A percentile compares a stretch with the other conserved stretches of the same genome.
phyloP scores from a whole-genome alignment of 768 basidiomycete species.

The Leccinum truebloodii region DNA sequence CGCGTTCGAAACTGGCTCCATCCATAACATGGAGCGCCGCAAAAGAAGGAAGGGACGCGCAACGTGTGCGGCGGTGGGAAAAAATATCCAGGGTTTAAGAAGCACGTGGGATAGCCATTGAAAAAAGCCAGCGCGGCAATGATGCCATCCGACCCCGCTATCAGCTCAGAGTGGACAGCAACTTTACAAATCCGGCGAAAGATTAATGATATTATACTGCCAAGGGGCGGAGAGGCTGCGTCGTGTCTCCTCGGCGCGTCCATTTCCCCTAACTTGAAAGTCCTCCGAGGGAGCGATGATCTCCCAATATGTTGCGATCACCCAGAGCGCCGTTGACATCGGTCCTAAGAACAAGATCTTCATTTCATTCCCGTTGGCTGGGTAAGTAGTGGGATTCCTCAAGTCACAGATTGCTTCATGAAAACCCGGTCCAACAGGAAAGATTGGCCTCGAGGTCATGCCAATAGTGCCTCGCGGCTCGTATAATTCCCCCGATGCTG shows the following conservation, averaged over 20 bases:
- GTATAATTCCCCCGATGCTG: background rate
- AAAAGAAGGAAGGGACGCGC: no score
- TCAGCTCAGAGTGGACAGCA: background rate
- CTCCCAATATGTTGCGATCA: background rate
- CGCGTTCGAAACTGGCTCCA: background rate
- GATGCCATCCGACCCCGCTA: background rate
- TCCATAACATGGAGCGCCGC: conserved; percentile 8
- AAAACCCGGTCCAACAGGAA: background rate
- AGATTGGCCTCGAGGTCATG: background rate
- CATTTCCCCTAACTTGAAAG: background rate
- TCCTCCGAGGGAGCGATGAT: background rate
- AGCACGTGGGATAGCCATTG: background rate
- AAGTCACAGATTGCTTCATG: no score
- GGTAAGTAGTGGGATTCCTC: background rate
- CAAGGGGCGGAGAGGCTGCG: background rate
- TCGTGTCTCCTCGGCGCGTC: background rate
- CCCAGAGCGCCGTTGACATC: background rate
- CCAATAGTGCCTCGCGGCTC: background rate
- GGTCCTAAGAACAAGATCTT: background rate
- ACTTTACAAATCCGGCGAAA: background rate
- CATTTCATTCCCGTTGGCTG: background rate
- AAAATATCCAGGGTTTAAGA: background rate
- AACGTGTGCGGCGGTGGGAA: background rate
- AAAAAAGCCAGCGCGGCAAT: background rate
- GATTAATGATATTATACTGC: background rate